These are phyloP conservation scores for Cladosporium oxysporum DNA, from an alignment of 2,329 filamentous ascomycete species.

Conservation along the genomic window DNA sequence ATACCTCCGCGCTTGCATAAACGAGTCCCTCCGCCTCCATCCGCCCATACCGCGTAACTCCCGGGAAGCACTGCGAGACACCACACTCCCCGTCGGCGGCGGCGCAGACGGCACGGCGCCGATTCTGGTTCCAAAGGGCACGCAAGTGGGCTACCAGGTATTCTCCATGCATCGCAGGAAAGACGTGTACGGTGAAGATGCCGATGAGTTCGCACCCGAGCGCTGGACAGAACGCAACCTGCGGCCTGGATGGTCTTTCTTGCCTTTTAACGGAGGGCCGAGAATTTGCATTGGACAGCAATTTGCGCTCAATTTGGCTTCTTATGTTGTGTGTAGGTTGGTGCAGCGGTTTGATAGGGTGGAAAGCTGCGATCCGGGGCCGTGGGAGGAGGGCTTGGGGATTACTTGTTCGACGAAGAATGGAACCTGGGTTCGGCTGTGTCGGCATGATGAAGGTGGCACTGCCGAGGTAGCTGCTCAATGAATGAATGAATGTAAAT, in stretches of 20 bases:
- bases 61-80: conserved; percentile 50
- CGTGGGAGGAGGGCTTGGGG: conserved; percentile 18
- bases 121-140: conserved; percentile 45
- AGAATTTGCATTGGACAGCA: conserved; percentile 80
- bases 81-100: conserved; percentile 50
- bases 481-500: background rate
- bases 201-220: conserved; percentile 41
- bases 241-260: conserved; percentile 51
- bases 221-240: conserved; percentile 33
- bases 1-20: conserved; percentile 60
- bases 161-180: conserved; percentile 41
- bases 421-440: background rate
- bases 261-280: conserved; percentile 42
- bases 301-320: conserved; percentile 64
- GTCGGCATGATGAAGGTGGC: background rate
- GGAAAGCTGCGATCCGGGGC: conserved; percentile 27
- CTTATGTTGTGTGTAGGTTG: conserved; percentile 49
- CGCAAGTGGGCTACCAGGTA: conserved; percentile 42
- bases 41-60: conserved; percentile 54
- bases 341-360: conserved; percentile 47
- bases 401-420: conserved; percentile 4
- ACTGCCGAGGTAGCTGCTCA: background rate
- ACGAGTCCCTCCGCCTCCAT: conserved; percentile 51
- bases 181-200: conserved; percentile 43
- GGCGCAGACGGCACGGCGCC: conserved; percentile 48